A percentile compares a stretch with the other conserved stretches of the same genome.
phyloP scores from a whole-genome alignment of 768 basidiomycete species.

The Baorangia bicolor region DNA sequence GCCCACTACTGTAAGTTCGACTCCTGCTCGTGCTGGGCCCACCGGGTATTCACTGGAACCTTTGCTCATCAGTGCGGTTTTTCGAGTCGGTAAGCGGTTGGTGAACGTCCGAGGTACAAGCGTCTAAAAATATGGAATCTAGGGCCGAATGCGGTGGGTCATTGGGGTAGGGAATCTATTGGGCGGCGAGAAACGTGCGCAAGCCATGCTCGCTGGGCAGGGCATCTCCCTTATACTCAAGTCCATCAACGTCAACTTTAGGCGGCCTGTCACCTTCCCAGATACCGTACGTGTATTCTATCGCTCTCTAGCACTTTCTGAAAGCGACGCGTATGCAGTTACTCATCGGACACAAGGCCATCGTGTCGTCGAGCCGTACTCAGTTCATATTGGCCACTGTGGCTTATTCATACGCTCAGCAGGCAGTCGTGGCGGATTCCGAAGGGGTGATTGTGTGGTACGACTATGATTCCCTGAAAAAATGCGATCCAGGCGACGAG shows the following conservation, averaged over 20 bases:
- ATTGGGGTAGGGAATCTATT: slow-evolving; percentile 52
- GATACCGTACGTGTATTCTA: slow-evolving; percentile 55
- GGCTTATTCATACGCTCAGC: slow-evolving; percentile 65
- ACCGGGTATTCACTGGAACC: neutral
- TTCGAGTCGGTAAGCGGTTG: slow-evolving; percentile 58
- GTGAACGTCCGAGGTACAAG: neutral
- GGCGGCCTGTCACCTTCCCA: slow-evolving; percentile 70
- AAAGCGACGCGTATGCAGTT: slow-evolving; percentile 38
- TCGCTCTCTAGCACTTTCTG: neutral
- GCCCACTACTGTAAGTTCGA: slow-evolving; percentile 58
- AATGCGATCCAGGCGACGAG: slow-evolving; percentile 59
- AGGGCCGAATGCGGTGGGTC: slow-evolving; percentile 75
- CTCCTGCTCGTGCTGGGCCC: neutral
- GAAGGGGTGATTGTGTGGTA: slow-evolving; percentile 74
- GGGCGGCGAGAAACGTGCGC: slow-evolving; percentile 54
- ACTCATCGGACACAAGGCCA: slow-evolving; percentile 60
- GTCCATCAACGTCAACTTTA: slow-evolving; percentile 63
- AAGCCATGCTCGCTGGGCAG: slow-evolving; percentile 58
- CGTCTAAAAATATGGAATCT: neutral
- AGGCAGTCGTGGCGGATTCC: slow-evolving; percentile 61
- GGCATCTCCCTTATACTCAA: slow-evolving; percentile 77
- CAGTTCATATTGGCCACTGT: slow-evolving; percentile 52
- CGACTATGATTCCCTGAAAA: slow-evolving; percentile 65
- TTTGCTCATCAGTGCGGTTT: slow-evolving; percentile 51
- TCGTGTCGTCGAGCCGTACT: slow-evolving; percentile 36